Evolutionary conservation across 352 stramenopile genomes (phyloP), one percentile per base, ranked within the genome.

Genomic region (Pythium graminicola): DNA sequence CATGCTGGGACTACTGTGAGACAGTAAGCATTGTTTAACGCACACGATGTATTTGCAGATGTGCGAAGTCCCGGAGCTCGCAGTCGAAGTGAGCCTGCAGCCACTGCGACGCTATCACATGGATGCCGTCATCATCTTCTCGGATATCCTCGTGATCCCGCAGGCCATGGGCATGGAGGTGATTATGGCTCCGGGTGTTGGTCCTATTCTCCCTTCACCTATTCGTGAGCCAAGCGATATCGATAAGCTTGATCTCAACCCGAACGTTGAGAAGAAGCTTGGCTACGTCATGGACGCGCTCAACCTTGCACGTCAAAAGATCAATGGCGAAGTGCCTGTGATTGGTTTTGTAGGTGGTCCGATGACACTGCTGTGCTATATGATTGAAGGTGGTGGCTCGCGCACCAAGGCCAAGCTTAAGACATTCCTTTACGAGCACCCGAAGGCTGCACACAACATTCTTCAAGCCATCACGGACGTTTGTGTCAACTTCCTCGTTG

Each of bases 121-220:
- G 51, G 96, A 99, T 63, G 96, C 96, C 2, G 94, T 97, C 23
- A 99, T 99, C 70, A 92, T 99, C 54, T 99, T 99, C 74, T 98
- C 85, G 42, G 96, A 99, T 64, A 99, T 99, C 69, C 71, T 99
- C 19, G 95, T 99, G n/a, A 89, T 99, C 48, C 89, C 95, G 5
- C 87, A 99, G 75, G 95, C 96, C 27, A 89, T 99, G 69, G 93
- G 93, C 16, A 97, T 99, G 70, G 69, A 97, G 50, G 94, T 98
- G 10, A 93, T 86, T 36, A 99, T 99, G 95, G 85, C 95, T 4
- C 72, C 93, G 6, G 95, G 94, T 29, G 82, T 97, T 11, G 96
- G 96, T 3, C 98, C 81, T 20, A 85, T 93, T 54, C 65, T 91
- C 27, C 76, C 74, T 9, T 62, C 64, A 26, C 83, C 87, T 28